Base-by-base conservation (phyloP, 2,329 filamentous ascomycete species). In the Lecanicillium sp. region DNA sequence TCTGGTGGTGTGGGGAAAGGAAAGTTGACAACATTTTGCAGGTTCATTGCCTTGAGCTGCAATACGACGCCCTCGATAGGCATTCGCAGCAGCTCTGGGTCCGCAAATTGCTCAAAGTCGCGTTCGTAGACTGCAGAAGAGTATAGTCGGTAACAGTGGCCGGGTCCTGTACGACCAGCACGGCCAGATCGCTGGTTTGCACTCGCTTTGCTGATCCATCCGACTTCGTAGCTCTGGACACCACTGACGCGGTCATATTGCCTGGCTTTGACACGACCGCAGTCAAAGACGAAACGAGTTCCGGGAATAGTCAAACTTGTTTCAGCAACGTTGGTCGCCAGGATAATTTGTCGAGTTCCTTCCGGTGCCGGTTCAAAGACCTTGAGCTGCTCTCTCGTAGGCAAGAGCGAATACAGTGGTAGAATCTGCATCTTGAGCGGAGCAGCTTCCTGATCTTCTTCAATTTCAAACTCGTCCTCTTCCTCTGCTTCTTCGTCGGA, bases 151-250 rank as follows among this genome's bases (percentile, higher is more conserved):
- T 96, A 98, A 62, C 90, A 97, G 61, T 98, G 94, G 7, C 92
- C 92, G 2, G 92, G 89, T 0, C 88, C 90, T 4, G 90, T 98
- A 70, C 92, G 82, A 46, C 94, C 92, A 41, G 92, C 92, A 72
- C 92, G 87, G 64, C 92, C 92, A 43, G 87, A 80, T 57, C 92
- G 77, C 61, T 98, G 92, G 48, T 81, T 85, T 7, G 92, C 90
- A 57, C 87, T 94, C 19, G 92, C 92, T 65, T 98, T 97, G 66
- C 89, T 96, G 57, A 97, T 94, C 87, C 90, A 98, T 29, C 84
- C 84, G 38, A 98, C 78, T 51, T 95, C 85, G 56, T 95, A 98
- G 54, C 84, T 95, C 58, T 98, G 92, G 1, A 98, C 90, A 4
- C 90, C 90, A 8, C 85, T 96, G 10, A 77, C 66, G n/a, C 78